Conservation (phyloP, 2,329 filamentous ascomycete genomes). For the Zarea fungicola region DNA sequence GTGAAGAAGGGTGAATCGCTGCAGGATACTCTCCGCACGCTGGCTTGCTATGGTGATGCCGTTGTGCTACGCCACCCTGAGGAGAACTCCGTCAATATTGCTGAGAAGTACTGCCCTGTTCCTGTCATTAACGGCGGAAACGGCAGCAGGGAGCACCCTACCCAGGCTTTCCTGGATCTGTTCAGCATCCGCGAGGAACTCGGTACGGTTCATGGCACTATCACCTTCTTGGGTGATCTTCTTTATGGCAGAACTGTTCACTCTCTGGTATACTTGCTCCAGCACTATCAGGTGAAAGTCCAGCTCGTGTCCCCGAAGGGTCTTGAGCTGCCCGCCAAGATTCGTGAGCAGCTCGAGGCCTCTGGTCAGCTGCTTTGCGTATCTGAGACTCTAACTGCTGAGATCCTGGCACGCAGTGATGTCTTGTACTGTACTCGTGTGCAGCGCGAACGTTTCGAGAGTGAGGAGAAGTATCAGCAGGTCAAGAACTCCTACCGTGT, state of each 20-base stretch:
- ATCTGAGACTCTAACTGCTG: conserved; percentile 72
- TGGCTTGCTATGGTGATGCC: conserved; percentile 91
- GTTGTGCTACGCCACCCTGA: conserved; percentile 93
- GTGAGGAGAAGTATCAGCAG: conserved; percentile 71
- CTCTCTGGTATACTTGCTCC: conserved; percentile 87
- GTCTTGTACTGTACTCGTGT: conserved; percentile 96
- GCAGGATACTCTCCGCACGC: conserved; percentile 87
- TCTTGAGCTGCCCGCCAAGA: conserved; percentile 68
- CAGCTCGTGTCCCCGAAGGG: conserved; percentile 83
- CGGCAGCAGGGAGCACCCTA: conserved; percentile 92
- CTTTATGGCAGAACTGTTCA: conserved; percentile 92
- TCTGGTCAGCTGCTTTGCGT: conserved; percentile 75
- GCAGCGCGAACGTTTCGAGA: conserved; percentile 93
- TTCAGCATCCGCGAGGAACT: conserved; percentile 98
- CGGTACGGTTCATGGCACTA: conserved; percentile 90
- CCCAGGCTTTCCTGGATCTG: conserved; percentile 93
- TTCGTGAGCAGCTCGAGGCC: conserved; percentile 64
- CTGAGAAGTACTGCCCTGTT: conserved; percentile 80
- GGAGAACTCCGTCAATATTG: conserved; percentile 72
- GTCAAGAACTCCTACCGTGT: conserved; percentile 87
- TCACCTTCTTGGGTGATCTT: conserved; percentile 93
- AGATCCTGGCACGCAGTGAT: conserved; percentile 80
- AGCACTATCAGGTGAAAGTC: conserved; percentile 90
- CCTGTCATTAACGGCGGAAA: conserved; percentile 98
- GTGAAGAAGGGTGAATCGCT: conserved; percentile 92